Evolutionary conservation across 306 rosid genomes (phyloP).

Genomic region (Benincasa hispida): DNA sequence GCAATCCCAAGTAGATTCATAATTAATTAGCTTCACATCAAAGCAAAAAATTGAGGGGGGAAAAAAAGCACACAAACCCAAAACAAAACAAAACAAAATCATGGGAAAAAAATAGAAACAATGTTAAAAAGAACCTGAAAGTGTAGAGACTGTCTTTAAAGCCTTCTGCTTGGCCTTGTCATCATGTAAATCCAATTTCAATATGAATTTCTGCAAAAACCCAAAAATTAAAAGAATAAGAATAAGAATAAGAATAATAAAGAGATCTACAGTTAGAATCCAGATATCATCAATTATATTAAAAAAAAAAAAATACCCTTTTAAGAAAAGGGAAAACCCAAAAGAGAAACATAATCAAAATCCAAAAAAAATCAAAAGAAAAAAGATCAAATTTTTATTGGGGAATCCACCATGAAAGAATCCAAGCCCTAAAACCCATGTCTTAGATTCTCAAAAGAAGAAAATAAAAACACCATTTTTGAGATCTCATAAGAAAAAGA

Average conservation of each 20-base stretch:
- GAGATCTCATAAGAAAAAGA: not conserved
- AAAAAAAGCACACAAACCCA: not conserved
- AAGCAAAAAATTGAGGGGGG: not conserved
- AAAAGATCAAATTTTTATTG: not conserved
- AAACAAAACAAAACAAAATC: not conserved
- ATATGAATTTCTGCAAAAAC: conserved; percentile 53
- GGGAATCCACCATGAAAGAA: not conserved
- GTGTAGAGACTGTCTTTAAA: conserved; percentile 64
- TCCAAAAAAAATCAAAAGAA: not conserved
- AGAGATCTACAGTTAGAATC: conserved; percentile 7
- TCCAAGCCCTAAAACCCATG: not conserved
- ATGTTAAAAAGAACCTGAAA: conserved; percentile 36
- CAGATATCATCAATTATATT: not conserved
- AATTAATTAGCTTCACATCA: not conserved
- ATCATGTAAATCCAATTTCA: conserved; percentile 67
- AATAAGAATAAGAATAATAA: not conserved
- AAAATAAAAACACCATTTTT: not conserved
- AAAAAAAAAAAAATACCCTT: not conserved
- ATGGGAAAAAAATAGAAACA: not conserved
- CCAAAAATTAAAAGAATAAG: not conserved
- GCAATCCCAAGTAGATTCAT: not conserved
- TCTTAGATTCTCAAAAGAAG: not conserved
- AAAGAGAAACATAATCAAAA: not conserved
- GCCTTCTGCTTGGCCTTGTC: conserved; percentile 89
- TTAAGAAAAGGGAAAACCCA: not conserved